Evolutionary conservation across 2,329 filamentous ascomycete genomes (phyloP).

Genomic region (Phoma sp.): DNA sequence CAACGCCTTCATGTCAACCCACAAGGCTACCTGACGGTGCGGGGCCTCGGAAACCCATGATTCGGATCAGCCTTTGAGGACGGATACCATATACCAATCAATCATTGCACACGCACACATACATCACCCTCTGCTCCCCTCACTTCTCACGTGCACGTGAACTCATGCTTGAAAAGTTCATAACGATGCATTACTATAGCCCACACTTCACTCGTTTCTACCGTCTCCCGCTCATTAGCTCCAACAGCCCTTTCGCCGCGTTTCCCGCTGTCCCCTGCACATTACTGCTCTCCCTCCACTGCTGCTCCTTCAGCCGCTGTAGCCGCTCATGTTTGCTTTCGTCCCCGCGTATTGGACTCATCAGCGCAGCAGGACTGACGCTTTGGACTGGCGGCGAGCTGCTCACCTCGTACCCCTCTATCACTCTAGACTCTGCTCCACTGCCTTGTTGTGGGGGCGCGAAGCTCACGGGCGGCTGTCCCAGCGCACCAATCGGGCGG

Average conservation of each 20-base stretch:
- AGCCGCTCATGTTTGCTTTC: conserved; percentile 33
- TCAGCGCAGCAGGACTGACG: conserved; percentile 5
- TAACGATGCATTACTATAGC: conserved; percentile 11
- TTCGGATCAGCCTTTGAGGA: neutral
- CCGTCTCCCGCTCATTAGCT: conserved; percentile 49
- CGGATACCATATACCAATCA: conserved; percentile 7
- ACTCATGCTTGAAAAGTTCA: neutral
- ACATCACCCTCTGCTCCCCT: neutral
- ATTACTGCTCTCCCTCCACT: conserved; percentile 49
- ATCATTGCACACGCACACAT: conserved; percentile 3
- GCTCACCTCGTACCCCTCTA: conserved; percentile 35
- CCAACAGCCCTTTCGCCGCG: conserved; percentile 62
- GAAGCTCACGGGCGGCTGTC: conserved; percentile 50
- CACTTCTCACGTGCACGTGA: conserved; percentile 4
- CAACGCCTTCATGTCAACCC: neutral
- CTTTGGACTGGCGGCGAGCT: conserved; percentile 38
- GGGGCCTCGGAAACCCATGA: neutral
- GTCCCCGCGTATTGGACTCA: conserved; percentile 7
- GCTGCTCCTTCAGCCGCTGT: conserved; percentile 37
- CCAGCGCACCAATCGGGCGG: conserved; percentile 39
- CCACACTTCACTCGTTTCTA: conserved; percentile 10
- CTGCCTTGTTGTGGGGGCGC: conserved; percentile 37
- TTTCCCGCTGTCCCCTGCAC: conserved; percentile 54
- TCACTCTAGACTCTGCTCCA: conserved; percentile 49
- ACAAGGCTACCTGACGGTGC: conserved; percentile 7